Evolutionary conservation across 441 rosid species (phyloP).

Genomic region (Lepidium campestre): DNA sequence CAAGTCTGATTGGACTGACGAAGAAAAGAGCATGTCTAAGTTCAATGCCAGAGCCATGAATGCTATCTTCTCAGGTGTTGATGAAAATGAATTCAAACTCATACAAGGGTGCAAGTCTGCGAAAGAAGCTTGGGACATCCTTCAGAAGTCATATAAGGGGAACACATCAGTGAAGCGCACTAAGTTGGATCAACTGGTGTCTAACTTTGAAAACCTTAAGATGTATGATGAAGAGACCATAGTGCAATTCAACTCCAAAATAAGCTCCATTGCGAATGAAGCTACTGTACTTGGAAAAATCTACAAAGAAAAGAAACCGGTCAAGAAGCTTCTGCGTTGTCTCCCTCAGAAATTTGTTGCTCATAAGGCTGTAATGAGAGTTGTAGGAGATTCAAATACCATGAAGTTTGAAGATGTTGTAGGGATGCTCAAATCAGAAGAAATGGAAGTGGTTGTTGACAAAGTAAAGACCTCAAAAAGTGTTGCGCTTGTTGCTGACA

Average conservation of each 20-base stretch:
- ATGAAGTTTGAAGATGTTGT: not conserved
- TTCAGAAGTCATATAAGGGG: not conserved
- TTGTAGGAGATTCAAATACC: not conserved
- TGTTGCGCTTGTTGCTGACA: not conserved
- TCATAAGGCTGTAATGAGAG: not conserved
- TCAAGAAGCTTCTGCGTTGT: not conserved
- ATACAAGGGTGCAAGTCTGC: not conserved
- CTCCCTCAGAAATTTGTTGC: not conserved
- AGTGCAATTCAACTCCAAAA: not conserved
- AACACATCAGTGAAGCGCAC: not conserved
- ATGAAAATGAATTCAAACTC: not conserved
- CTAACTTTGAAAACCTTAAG: not conserved
- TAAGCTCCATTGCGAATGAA: not conserved
- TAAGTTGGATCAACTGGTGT: not conserved
- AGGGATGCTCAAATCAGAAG: not conserved
- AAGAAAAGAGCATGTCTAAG: not conserved
- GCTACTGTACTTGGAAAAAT: not conserved
- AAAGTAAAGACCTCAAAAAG: rapidly evolving
- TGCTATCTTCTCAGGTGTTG: not conserved
- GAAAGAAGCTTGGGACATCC: not conserved
- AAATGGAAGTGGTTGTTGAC: not conserved
- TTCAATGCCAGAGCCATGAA: not conserved
- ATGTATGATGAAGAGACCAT: too few relatives aligned
- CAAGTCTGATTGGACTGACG: not conserved
- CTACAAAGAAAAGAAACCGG: not conserved